Evolutionary conservation across 257 asterid species (phyloP).

Genomic region (Vinca minor): DNA sequence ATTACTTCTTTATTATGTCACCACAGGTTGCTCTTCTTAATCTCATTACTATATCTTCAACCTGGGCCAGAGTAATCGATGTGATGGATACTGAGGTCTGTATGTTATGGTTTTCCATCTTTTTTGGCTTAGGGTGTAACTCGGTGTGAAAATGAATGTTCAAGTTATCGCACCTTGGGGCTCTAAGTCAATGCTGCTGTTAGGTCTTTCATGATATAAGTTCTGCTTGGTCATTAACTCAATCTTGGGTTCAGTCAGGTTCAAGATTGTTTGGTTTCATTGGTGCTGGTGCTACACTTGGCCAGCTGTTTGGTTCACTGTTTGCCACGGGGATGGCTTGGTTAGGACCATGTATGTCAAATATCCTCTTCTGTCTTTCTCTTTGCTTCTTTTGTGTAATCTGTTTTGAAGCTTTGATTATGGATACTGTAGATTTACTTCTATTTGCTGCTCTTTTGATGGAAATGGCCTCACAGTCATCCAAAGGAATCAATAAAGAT

Average conservation of each 20-base stretch:
- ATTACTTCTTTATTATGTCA: slow-evolving; percentile 2
- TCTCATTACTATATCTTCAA: slow-evolving; percentile 93
- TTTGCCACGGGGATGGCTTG: slow-evolving; percentile 95
- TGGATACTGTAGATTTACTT: slow-evolving; percentile 62
- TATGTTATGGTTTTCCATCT: slow-evolving; percentile 13
- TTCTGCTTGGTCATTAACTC: slow-evolving; percentile 17
- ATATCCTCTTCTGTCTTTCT: slow-evolving; percentile 11
- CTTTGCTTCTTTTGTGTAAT: not conserved
- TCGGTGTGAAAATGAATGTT: not conserved
- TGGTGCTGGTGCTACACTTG: slow-evolving; percentile 99
- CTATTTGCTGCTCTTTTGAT: slow-evolving; percentile 84
- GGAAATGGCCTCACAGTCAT: slow-evolving; percentile 90
- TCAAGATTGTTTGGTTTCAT: slow-evolving; percentile 97
- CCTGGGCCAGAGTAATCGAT: slow-evolving; percentile 97
- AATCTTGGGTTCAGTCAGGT: slow-evolving; percentile 81
- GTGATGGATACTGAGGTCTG: slow-evolving; percentile 95
- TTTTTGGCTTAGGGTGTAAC: not conserved
- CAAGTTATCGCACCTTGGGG: not conserved
- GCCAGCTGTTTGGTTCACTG: slow-evolving; percentile 93
- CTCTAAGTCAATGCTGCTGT: not conserved
- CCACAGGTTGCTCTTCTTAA: slow-evolving; percentile 88
- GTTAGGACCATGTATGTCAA: slow-evolving; percentile 89
- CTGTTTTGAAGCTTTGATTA: slow-evolving; percentile 16
- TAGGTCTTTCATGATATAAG: not conserved
- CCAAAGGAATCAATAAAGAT: slow-evolving; percentile 66